phyloP scores from a whole-genome alignment of 768 basidiomycete genomes.

The Tylopilus felleus region DNA sequence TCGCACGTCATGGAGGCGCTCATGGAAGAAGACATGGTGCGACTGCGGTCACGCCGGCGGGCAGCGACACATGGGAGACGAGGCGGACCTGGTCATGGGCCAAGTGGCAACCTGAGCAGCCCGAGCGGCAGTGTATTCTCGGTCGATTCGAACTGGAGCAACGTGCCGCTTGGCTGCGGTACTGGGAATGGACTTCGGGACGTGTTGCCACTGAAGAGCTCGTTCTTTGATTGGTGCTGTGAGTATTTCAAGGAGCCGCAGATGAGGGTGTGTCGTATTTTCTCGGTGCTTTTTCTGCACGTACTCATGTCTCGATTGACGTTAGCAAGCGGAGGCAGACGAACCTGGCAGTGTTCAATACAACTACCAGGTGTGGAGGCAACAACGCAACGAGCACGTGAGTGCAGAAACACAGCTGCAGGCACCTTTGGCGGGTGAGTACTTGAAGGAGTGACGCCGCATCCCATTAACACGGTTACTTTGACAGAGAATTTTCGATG shows the following conservation, averaged over 20 bases:
- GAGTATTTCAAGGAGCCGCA: conserved; percentile 99
- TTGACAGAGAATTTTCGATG: conserved; percentile 57
- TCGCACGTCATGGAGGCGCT: conserved; percentile 84
- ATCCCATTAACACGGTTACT: neutral
- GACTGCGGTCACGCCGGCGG: conserved; percentile 67
- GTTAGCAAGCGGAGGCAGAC: conserved; percentile 87
- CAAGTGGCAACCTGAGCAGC: conserved; percentile 51
- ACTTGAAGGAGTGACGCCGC: neutral
- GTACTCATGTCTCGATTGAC: conserved; percentile 12
- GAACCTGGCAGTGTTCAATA: conserved; percentile 93
- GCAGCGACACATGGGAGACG: conserved; percentile 39
- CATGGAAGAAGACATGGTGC: conserved; percentile 94
- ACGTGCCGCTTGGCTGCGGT: conserved; percentile 71
- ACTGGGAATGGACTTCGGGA: conserved; percentile 81
- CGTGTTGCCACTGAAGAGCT: conserved; percentile 84
- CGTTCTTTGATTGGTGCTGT: conserved; percentile 93
- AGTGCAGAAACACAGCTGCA: conserved; percentile 65
- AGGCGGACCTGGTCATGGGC: conserved; percentile 36
- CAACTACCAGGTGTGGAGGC: conserved; percentile 94
- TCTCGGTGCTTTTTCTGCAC: neutral
- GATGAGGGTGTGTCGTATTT: conserved; percentile 73
- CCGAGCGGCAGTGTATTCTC: conserved; percentile 78
- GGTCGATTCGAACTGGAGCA: conserved; percentile 63
- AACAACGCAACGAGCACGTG: conserved; percentile 83
- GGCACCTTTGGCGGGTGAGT: conserved; percentile 69